Percentiles rank a stretch among this genome's conserved stretches.
Conservation (phyloP, 2,329 filamentous ascomycete species). For the Didymella pomorum region DNA sequence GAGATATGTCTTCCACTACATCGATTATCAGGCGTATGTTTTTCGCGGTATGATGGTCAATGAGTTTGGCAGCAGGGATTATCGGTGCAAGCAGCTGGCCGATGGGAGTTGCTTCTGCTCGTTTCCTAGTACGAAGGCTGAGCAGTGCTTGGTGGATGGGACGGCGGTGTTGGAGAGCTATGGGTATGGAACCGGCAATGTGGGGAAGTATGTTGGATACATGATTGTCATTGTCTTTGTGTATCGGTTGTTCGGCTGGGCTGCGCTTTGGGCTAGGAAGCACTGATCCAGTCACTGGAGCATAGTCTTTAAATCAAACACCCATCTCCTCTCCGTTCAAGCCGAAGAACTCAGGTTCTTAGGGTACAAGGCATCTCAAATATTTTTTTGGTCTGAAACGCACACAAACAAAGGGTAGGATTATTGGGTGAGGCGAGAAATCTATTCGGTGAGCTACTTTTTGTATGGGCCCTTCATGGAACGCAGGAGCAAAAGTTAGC, state of each 20-base stretch:
- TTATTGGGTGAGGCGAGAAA: too few species aligned
- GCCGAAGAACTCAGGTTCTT: too few species aligned
- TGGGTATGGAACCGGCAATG: conserved; percentile 70
- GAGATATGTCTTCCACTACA: conserved; percentile 87
- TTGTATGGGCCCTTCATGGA: too few species aligned
- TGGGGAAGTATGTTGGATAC: conserved; percentile 77
- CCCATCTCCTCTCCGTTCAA: too few species aligned
- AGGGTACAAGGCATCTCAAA: too few species aligned
- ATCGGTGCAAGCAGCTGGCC: conserved; percentile 61
- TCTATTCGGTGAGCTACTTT: too few species aligned
- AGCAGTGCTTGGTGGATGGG: conserved; percentile 74
- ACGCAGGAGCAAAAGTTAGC: too few species aligned
- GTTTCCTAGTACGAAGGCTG: conserved; percentile 69
- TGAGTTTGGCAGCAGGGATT: conserved; percentile 74
- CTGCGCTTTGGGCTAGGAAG: conserved; percentile 58
- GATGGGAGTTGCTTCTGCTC: conserved; percentile 69
- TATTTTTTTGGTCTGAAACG: too few species aligned
- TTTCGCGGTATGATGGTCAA: conserved; percentile 96
- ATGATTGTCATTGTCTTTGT: conserved; percentile 77
- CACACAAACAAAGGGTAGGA: too few species aligned
- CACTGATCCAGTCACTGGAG: background rate
- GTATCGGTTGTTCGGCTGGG: conserved; percentile 74
- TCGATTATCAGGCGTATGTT: conserved; percentile 86
- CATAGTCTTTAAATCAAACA: too few species aligned
- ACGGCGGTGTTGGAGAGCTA: conserved; percentile 74